Evolutionary conservation across 352 stramenopile genomes (phyloP), one percentile per base, ranked within the genome.

Genomic region (Halophytophthora batemanensis): DNA sequence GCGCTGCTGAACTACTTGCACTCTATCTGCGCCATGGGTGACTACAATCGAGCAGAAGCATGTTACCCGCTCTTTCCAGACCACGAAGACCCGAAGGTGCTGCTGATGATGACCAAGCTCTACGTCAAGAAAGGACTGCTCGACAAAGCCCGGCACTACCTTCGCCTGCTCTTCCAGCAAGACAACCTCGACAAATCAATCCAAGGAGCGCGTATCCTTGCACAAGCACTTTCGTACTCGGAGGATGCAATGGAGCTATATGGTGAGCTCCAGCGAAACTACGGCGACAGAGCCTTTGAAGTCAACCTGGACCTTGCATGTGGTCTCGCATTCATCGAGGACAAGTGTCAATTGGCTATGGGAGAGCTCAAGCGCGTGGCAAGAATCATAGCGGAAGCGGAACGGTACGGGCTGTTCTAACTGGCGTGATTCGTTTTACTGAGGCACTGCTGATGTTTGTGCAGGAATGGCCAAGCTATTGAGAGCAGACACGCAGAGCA

Each of bases 281-380:
- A 85, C 25, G 77, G 74, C 3, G 75, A 84, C 51, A 50, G 70
- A 21, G 54, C 60, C 17, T 50, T 86, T 21, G 59, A 76, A 22
- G 87, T 93, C 35, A 74, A 70, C 41, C 39, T 90, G 23, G 82
- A 90, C 48, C 56, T 92, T 13, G 78, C 74, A n/a, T 87, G 72
- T 34, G 64, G 58, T 42, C 60, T 90, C 5, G 72, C 73, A 43
- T 53, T 53, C 39, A 59, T 53, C 64, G 74, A 55, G 36, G 60
- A 33, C 29, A 56, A 59, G 33, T 45, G 10, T 45, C 69, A 53
- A 18, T 51, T 69, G 45, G 71, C 76, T 0, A 76, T 86, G 21
- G 28, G 38, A 2, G 74, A 87, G 44, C 47, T 89, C 11, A 77
- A 68, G 35, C 53, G 62, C 19, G 45, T 82, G 38, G 50, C 53